Base-by-base conservation (phyloP, 2,329 filamentous ascomycete species). In the Fusarium sp. region DNA sequence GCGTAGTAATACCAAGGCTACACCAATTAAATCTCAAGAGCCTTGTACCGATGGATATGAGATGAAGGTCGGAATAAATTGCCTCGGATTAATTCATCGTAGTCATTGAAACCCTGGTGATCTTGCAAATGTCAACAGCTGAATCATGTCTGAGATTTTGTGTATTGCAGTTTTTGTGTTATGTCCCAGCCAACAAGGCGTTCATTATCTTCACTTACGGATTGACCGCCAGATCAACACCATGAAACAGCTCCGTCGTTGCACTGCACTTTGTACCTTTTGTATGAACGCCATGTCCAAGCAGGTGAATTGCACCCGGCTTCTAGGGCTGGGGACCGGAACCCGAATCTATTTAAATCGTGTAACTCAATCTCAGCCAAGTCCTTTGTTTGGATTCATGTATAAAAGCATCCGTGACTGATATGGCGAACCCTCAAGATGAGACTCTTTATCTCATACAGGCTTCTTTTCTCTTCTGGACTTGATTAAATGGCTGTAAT, bases 11-110 rank as follows among this genome's bases (percentile, higher is more conserved):
- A n/a, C 51, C 38, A 7, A 18, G 17, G n/a, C n/a, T 65, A 44
- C 22, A 6, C 63, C 63, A 66, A 66, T 66, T 8, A 66, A 5
- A 24, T 26, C 5, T n/a, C 42, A 20, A 38, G 44, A 17, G 11
- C 8, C 22, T 15, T 32, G 1, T 14, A 8, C 24, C 20, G 14
- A 28, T 8, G 11, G 6, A n/a, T 8, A 6, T n/a, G 34, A 30
- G 20, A 42, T 41, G 6, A n/a, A 13, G 26, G 41, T 13, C 26
- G 51, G 51, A 55, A n/a, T n/a, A 55, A 30, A 42, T 14, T 55
- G 20, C 4, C 18, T 55, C 36, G 51, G 51, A 55, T 14, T 42
- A 30, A n/a, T 41, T n/a, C 20, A 18, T 10, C 14, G 20, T 6
- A 14, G 17, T 3, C 24, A n/a, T 28, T 34, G 17, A 24, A 24